Evolutionary conservation across 257 asterid species (phyloP), one percentile per base, ranked within the genome.

Genomic region (Solanum corneliomulleri): DNA sequence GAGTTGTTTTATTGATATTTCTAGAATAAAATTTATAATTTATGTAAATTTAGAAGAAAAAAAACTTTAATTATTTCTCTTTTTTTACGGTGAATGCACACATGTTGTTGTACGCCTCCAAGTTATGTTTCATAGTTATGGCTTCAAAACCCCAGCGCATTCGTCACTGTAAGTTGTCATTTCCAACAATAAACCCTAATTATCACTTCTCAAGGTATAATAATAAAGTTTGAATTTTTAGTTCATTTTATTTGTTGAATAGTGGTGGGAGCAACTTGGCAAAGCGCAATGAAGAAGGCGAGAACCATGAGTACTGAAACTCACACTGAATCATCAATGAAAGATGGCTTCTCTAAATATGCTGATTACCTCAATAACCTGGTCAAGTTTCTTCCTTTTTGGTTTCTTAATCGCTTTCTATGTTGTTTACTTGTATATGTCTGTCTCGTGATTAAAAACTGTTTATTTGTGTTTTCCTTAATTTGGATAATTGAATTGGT

Each of bases 291-390:
- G 39, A 95, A 93, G 92, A 92, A 83, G 91, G 94, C 94, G 31
- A 88, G 94, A 86, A 91, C 92, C 15, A 88, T 94, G 89, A 86
- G 91, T 52, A 90, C 93, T 52, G 83, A 91, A 45, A 83, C 82
- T 42, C 92, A 66, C n/a, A 77, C 91, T 7, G 94, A 90, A 23
- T 80, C 92, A 9, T 83, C 91, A 18, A 92, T 97, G 97, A 94
- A 88, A 86, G 90, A 94, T 6, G 98, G 94, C 15, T 97, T 97
- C 87, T 68, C 98, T 39, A 80, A 89, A 72, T 94, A 97, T 70
- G 95, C 98, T 33, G 87, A 69, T 76, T 96, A 95, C 92, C 96
- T 95, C 86, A 95, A 94, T 82, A 89, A 93, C 88, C 95, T 93
- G 87, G 98, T 91, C 90, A 75, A 42, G 82, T 47, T 86, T 87